Percentiles rank a stretch among this genome's conserved stretches.
These are phyloP conservation scores for Rickenella mellea DNA, from an alignment of 768 basidiomycete species.

Conservation along the genomic window DNA sequence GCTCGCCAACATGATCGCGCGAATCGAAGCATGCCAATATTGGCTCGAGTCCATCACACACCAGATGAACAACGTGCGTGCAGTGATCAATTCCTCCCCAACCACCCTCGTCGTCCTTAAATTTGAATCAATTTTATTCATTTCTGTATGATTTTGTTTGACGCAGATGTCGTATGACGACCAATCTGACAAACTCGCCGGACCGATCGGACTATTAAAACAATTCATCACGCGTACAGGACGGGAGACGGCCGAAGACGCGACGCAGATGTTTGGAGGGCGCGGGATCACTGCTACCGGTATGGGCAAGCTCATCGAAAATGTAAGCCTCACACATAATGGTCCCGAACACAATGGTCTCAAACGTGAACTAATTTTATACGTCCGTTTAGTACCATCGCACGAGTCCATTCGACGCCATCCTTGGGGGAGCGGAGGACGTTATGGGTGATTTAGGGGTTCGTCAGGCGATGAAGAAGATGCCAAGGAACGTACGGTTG, in stretches of 20 bases:
- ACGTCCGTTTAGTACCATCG: constrained; percentile 14
- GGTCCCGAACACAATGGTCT: no score
- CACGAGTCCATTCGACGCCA: constrained; percentile 16
- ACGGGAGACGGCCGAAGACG: constrained; percentile 60
- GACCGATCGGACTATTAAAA: constrained; percentile 81
- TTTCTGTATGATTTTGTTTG: constrained; percentile 1
- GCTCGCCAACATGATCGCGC: constrained; percentile 83
- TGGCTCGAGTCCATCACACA: constrained; percentile 88
- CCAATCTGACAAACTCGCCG: constrained; percentile 81
- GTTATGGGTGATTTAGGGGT: constrained; percentile 69
- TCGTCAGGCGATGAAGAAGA: constrained; percentile 61
- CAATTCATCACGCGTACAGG: constrained; percentile 45
- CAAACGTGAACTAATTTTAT: no score
- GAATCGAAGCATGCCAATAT: constrained; percentile 74
- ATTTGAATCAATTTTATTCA: constrained; percentile 4
- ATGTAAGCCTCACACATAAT: constrained; percentile 33
- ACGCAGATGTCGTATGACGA: constrained; percentile 76
- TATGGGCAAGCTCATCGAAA: constrained; percentile 80
- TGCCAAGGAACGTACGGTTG: constrained; percentile 43
- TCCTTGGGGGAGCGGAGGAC: constrained; percentile 73
- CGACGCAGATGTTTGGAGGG: constrained; percentile 83
- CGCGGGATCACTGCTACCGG: constrained; percentile 79
- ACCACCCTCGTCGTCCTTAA: background rate
- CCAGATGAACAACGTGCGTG: constrained; percentile 80
- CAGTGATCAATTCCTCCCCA: background rate